Percentiles rank a stretch among this genome's conserved stretches.
These are phyloP conservation scores for Trichoderma cornu-damae DNA, from an alignment of 2,329 filamentous ascomycete species.

Conservation along the genomic window DNA sequence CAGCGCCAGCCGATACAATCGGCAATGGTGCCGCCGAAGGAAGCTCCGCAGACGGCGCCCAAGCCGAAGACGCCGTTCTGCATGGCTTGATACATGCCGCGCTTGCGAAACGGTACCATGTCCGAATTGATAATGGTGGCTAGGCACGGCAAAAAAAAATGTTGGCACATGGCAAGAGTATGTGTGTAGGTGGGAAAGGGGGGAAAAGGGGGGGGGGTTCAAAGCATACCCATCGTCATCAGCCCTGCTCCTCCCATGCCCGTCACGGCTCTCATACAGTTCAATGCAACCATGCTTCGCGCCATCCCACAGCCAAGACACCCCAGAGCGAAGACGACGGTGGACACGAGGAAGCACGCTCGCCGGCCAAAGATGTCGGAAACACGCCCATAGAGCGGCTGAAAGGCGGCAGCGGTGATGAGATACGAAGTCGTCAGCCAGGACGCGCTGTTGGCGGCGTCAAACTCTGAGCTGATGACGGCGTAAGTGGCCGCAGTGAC, in stretches of 20 bases:
- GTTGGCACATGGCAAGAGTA: not conserved
- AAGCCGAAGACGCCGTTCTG: conserved; percentile 59
- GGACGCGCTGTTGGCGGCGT: conserved; percentile 65
- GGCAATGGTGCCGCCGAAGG: conserved; percentile 59
- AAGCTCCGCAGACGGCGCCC: conserved; percentile 57
- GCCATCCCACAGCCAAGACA: conserved; percentile 62
- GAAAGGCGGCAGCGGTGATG: conserved; percentile 65
- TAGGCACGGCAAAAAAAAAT: conserved; percentile 24
- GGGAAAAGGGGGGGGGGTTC: not conserved
- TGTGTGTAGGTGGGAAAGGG: too few species aligned
- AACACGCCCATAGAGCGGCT: conserved; percentile 65
- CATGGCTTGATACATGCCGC: conserved; percentile 56
- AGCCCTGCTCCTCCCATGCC: conserved; percentile 65
- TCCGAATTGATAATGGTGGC: conserved; percentile 56
- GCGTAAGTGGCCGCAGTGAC: conserved; percentile 70
- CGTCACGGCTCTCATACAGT: conserved; percentile 60
- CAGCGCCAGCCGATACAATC: conserved; percentile 63
- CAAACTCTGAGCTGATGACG: conserved; percentile 69
- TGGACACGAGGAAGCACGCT: conserved; percentile 59
- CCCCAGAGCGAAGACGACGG: conserved; percentile 55
- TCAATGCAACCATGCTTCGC: conserved; percentile 52
- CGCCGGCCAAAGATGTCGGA: conserved; percentile 65
- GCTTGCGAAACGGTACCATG: conserved; percentile 52
- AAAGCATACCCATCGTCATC: conserved; percentile 60
- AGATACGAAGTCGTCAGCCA: conserved; percentile 72